A percentile compares a stretch with the other conserved stretches of the same genome.
Evolutionary conservation across 345 rosid genomes (phyloP).

Genomic region (Streptanthus diversifolius): DNA sequence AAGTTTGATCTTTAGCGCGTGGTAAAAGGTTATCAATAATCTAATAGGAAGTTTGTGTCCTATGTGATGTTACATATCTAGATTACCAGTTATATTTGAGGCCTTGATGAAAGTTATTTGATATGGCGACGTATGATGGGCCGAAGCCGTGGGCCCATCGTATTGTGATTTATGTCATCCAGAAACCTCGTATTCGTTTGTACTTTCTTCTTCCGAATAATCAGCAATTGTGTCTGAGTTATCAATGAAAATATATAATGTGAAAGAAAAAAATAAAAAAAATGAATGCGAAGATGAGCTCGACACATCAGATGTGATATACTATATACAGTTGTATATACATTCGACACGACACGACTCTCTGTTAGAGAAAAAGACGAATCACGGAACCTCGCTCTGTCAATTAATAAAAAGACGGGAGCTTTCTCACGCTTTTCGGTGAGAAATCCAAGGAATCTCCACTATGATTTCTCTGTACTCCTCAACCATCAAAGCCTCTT

Average conservation of each 20-base stretch:
- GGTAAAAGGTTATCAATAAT: not conserved
- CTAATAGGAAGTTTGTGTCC: not conserved
- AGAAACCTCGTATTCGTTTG: not conserved
- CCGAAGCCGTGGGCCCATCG: not conserved
- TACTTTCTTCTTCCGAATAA: not conserved
- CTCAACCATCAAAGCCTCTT: constrained; percentile 14
- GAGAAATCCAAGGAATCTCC: not conserved
- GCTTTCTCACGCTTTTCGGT: not conserved
- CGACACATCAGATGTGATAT: constrained; percentile 4
- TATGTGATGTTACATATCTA: not conserved
- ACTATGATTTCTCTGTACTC: constrained; percentile 27
- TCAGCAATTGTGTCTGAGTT: not conserved
- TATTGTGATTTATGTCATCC: not conserved
- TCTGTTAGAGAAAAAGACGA: not conserved
- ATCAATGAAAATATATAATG: not conserved
- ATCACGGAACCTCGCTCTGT: not conserved
- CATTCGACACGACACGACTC: constrained; percentile 21
- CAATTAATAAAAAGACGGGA: not conserved
- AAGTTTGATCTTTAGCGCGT: not conserved
- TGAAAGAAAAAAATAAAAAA: not conserved
- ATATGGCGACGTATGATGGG: not conserved
- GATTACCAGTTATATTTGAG: not conserved
- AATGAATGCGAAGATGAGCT: not conserved
- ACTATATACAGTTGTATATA: not conserved
- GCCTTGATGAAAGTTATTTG: not conserved